Evolutionary conservation across 345 rosid species (phyloP).

Genomic region (Draba incana): DNA sequence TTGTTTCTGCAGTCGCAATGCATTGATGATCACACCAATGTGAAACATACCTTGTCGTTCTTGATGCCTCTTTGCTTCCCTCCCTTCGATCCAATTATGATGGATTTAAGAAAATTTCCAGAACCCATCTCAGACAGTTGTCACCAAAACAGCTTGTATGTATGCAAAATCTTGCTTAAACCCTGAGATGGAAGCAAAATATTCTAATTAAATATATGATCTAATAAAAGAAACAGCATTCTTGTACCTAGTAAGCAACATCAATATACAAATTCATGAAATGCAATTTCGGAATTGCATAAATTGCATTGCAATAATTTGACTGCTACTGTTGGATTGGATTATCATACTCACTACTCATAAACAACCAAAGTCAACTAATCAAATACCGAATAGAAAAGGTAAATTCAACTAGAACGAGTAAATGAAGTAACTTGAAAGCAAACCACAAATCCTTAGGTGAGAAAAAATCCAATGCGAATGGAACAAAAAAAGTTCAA

Average conservation of each 20-base stretch:
- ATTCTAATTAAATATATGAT: neutral
- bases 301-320: neutral
- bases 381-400: neutral
- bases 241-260: neutral
- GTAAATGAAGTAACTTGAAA: neutral
- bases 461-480: neutral
- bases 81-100: conserved; percentile 68
- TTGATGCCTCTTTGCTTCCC: conserved; percentile 54
- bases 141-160: conserved; percentile 29
- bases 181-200: conserved; percentile 44
- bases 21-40: neutral
- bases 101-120: conserved; percentile 76
- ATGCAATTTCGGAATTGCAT: neutral
- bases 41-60: conserved; percentile 45
- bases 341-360: conserved; percentile 7
- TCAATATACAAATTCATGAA: too few species aligned
- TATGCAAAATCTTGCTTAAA: conserved; percentile 27
- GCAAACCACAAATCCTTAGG: neutral
- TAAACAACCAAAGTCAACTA: conserved; percentile 5
- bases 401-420: conserved; percentile 5
- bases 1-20: neutral
- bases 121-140: conserved; percentile 65
- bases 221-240: neutral
- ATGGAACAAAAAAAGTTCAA: neutral
- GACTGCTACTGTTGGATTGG: neutral